Percentiles rank a stretch among this genome's conserved stretches.
phyloP scores from a whole-genome alignment of 805 yeast genomes.

The Saccharomycopsis schoenii region DNA sequence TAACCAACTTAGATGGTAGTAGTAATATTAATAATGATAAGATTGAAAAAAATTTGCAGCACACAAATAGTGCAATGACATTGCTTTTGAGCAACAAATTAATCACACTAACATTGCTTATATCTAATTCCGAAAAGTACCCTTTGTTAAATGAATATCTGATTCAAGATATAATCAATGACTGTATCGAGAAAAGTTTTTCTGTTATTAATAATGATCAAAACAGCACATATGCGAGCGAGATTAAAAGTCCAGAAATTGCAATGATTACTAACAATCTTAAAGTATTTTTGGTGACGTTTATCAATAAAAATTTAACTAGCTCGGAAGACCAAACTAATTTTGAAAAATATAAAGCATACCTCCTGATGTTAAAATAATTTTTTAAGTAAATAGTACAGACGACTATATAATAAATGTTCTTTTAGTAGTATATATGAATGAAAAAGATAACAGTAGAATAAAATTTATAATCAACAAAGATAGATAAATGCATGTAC shows the following conservation, averaged over 20 bases:
- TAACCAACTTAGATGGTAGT: neutral
- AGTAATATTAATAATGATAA: neutral
- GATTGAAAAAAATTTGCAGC: no score
- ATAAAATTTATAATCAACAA: neutral
- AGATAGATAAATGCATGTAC: neutral
- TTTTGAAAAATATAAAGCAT: neutral
- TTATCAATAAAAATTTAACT: neutral
- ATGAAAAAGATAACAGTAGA: neutral
- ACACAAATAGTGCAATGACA: neutral
- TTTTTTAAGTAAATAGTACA: neutral
- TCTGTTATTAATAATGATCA: neutral
- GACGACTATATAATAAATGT: no score
- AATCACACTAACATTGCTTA: slow-evolving; percentile 10
- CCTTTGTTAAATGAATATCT: neutral
- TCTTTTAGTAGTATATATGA: no score
- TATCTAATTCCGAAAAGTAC: neutral
- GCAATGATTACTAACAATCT: neutral
- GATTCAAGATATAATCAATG: neutral
- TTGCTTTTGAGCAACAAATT: slow-evolving; percentile 8
- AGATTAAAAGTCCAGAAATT: neutral
- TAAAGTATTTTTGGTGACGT: neutral
- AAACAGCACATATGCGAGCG: neutral
- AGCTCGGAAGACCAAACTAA: neutral
- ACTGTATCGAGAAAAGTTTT: neutral
- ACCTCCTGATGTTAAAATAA: neutral